These are phyloP conservation scores for Aspergillus chevalieri DNA, from an alignment of 2,329 filamentous ascomycete genomes.

Conservation along the genomic window DNA sequence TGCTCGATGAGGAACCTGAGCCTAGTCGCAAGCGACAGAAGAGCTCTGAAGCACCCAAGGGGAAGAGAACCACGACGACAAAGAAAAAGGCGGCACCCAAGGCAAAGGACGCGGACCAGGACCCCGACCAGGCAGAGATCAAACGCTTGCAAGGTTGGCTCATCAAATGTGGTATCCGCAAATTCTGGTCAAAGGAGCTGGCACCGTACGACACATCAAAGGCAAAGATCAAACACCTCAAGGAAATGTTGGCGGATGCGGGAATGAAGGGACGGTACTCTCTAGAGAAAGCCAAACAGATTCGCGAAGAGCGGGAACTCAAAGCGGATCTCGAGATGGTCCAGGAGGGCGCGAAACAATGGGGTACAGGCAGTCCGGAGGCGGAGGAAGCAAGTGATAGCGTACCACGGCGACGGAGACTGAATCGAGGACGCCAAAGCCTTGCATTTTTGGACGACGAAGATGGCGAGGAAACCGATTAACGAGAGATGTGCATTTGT, in stretches of 20 bases:
- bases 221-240: constrained; percentile 78
- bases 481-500: constrained; percentile 9
- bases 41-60: constrained; percentile 19
- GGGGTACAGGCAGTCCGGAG: constrained; percentile 55
- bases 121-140: constrained; percentile 69
- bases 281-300: constrained; percentile 72
- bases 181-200: constrained; percentile 83
- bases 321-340: constrained; percentile 78
- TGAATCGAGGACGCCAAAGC: constrained; percentile 39
- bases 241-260: constrained; percentile 67
- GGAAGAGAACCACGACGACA: constrained; percentile 21
- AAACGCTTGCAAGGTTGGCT: constrained; percentile 84
- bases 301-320: constrained; percentile 81
- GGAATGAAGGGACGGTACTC: constrained; percentile 90
- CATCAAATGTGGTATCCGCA: constrained; percentile 83
- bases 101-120: constrained; percentile 42
- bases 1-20: constrained; percentile 69
- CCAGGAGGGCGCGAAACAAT: constrained; percentile 70
- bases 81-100: constrained; percentile 18
- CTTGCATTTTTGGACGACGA: constrained; percentile 60
- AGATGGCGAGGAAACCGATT: constrained; percentile 59
- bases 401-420: constrained; percentile 32
- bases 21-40: constrained; percentile 49
- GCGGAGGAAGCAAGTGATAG: constrained; percentile 34
- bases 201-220: constrained; percentile 66